Percentiles rank a stretch among this genome's conserved stretches.
These are phyloP conservation scores for Schoenoplectus triqueter DNA, from an alignment of 202 grass and related monocot species.

Conservation along the genomic window DNA sequence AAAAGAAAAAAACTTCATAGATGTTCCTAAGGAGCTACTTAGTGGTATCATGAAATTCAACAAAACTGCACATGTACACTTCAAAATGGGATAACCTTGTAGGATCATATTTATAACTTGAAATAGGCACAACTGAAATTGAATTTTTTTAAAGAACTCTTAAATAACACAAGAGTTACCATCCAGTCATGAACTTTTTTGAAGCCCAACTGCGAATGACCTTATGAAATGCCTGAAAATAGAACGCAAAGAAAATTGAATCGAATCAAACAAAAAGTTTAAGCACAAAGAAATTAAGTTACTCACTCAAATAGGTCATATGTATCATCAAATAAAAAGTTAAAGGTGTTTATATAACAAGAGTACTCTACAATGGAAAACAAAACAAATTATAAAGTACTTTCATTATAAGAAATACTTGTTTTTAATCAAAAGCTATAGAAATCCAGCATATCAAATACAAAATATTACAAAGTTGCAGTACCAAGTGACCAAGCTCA, in stretches of 20 bases:
- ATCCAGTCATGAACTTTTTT: constrained; percentile 91
- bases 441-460: too few relatives aligned
- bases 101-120: background rate
- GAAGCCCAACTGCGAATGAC: constrained; percentile 82
- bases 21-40: background rate
- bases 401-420: background rate
- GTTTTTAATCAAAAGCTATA: too few relatives aligned
- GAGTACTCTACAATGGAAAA: background rate
- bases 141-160: background rate
- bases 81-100: background rate
- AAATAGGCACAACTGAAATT: background rate
- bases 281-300: background rate
- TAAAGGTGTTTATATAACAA: background rate
- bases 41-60: background rate
- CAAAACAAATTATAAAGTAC: background rate
- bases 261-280: constrained; percentile 23
- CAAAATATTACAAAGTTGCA: too few relatives aligned
- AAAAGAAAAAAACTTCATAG: constrained; percentile 38
- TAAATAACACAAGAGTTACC: constrained; percentile 43
- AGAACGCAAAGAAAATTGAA: background rate
- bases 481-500: too few relatives aligned
- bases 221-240: constrained; percentile 79
- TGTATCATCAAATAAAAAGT: background rate
- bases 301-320: constrained; percentile 1
- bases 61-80: background rate